Evolutionary conservation across 2,329 filamentous ascomycete genomes (phyloP).

Genomic region (Penicillium sp.): DNA sequence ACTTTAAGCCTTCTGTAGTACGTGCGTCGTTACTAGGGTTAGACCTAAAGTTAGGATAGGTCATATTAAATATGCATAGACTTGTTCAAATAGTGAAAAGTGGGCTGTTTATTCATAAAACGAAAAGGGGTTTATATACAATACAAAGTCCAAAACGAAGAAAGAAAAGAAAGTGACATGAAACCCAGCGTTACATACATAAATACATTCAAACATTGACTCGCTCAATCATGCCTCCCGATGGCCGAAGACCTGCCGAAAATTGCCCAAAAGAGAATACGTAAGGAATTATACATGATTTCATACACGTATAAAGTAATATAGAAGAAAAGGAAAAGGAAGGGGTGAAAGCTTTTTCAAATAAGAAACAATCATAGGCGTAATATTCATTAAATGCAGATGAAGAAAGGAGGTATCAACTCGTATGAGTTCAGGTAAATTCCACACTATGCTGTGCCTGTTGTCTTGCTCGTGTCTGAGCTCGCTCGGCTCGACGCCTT

Average conservation of each 20-base stretch:
- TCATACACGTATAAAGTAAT: neutral
- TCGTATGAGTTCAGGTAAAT: constrained; percentile 36
- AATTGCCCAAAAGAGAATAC: neutral
- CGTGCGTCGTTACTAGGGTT: no score
- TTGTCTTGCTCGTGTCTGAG: constrained; percentile 43
- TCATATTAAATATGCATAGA: no score
- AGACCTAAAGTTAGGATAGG: no score
- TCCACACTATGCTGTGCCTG: constrained; percentile 43
- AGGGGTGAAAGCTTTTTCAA: neutral
- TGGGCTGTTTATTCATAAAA: neutral
- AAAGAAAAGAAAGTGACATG: neutral
- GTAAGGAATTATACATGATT: neutral
- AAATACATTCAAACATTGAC: constrained; percentile 1
- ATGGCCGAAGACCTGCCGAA: neutral
- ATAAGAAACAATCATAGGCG: neutral
- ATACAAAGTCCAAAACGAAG: neutral
- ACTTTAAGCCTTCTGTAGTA: no score
- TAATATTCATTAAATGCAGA: neutral
- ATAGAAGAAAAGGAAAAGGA: neutral
- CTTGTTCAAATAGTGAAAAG: neutral
- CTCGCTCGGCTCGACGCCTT: constrained; percentile 51
- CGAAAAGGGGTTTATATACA: constrained; percentile 1
- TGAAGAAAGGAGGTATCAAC: neutral
- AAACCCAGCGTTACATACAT: neutral
- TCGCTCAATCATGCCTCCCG: constrained; percentile 7